A percentile compares a stretch with the other conserved stretches of the same genome.
phyloP scores from a whole-genome alignment of 2,329 filamentous ascomycete species.

The Fusarium sp. region DNA sequence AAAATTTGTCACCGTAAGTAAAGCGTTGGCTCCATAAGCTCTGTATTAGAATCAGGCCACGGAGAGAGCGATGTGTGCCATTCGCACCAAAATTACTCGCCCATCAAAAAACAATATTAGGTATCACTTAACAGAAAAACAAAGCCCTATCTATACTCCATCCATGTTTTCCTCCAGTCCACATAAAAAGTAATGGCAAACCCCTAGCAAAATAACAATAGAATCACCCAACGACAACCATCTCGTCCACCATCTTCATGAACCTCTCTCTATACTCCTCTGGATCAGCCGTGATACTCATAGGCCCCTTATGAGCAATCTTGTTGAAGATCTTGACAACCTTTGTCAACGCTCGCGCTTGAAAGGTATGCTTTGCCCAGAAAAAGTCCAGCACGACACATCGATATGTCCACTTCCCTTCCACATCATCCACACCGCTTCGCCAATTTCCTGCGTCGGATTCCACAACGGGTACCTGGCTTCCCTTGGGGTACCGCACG shows the following conservation, averaged over 20 bases:
- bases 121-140: not conserved
- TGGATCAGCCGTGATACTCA: constrained; percentile 79
- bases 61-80: not conserved
- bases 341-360: constrained; percentile 73
- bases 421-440: constrained; percentile 68
- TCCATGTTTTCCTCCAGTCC: not conserved
- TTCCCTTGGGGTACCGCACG: constrained; percentile 59
- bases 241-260: constrained; percentile 61
- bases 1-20: not conserved
- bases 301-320: constrained; percentile 73
- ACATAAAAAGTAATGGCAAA: not conserved
- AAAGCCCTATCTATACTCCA: not conserved
- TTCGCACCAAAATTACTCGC: not conserved
- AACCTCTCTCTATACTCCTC: constrained; percentile 73
- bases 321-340: constrained; percentile 73
- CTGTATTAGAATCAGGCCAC: not conserved
- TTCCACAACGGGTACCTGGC: constrained; percentile 1
- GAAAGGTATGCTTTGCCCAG: constrained; percentile 79
- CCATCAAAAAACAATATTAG: not conserved
- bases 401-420: constrained; percentile 75
- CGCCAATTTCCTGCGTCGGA: constrained; percentile 63
- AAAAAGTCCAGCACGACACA: constrained; percentile 80
- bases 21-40: too few relatives aligned
- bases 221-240: constrained; percentile 53
- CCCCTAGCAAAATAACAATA: not conserved